These are phyloP conservation scores for Kandelia obovata DNA, from an alignment of 345 rosid species.

Conservation along the genomic window DNA sequence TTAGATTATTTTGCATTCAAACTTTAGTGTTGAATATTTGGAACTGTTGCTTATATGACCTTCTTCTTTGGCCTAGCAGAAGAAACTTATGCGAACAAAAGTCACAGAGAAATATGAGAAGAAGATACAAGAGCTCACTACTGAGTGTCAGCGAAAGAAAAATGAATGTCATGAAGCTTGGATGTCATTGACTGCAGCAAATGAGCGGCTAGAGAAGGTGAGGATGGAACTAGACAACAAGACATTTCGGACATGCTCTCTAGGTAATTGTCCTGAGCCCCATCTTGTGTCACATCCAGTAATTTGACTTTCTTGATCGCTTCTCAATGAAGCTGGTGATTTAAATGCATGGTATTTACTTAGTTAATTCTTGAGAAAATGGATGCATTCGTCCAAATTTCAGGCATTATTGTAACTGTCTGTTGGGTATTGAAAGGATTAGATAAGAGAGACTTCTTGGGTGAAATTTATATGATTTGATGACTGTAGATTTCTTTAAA, in stretches of 20 bases:
- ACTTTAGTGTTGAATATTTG: conserved; percentile 7
- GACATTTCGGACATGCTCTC: conserved; percentile 54
- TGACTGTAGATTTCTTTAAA: no score
- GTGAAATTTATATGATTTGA: no score
- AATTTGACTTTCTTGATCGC: background rate
- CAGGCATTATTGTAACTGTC: no score
- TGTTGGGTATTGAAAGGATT: background rate
- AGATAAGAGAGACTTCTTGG: background rate
- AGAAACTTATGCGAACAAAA: conserved; percentile 66
- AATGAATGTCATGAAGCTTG: conserved; percentile 98
- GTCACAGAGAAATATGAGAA: conserved; percentile 75
- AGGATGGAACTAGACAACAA: conserved; percentile 87
- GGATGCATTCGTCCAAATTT: background rate
- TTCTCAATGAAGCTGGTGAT: background rate
- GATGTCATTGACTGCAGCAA: conserved; percentile 84
- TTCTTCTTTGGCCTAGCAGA: conserved; percentile 45
- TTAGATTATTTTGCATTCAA: conserved; percentile 25
- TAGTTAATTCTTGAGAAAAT: background rate
- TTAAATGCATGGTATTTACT: background rate
- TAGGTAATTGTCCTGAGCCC: conserved; percentile 47
- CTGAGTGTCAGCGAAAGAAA: conserved; percentile 61
- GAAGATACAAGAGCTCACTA: conserved; percentile 70
- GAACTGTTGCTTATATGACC: conserved; percentile 18
- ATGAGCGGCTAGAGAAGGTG: conserved; percentile 77
- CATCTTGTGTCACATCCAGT: background rate